A percentile compares a stretch with the other conserved stretches of the same genome.
These are phyloP conservation scores for Acacia concinna DNA, from an alignment of 331 rosid genomes.

Conservation along the genomic window DNA sequence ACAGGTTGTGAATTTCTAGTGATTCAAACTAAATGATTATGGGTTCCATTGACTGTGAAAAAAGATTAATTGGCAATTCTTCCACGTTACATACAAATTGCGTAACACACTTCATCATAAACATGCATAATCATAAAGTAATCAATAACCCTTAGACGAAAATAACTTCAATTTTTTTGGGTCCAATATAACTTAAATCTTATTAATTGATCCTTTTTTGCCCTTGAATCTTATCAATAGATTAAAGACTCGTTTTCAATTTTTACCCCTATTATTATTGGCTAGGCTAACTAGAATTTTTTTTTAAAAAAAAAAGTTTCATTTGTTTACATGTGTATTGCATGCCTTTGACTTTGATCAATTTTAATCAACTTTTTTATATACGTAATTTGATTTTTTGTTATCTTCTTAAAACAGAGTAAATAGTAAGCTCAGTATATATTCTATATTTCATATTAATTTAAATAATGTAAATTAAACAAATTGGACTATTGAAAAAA, in stretches of 20 bases:
- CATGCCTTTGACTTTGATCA: too few relatives aligned
- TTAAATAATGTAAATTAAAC: not conserved
- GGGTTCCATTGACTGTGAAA: slow-evolving; percentile 44
- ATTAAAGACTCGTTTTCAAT: too few relatives aligned
- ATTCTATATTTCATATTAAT: not conserved
- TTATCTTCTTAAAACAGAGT: not conserved
- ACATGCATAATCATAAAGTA: slow-evolving; percentile 59
- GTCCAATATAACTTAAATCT: not conserved
- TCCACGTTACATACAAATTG: slow-evolving; percentile 42
- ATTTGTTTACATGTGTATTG: too few relatives aligned
- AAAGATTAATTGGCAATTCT: slow-evolving; percentile 28
- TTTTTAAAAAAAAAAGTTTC: too few relatives aligned
- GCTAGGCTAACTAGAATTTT: too few relatives aligned
- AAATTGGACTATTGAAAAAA: not conserved
- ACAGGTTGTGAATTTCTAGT: not conserved
- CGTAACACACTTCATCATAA: slow-evolving; percentile 41
- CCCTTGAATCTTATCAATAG: not conserved
- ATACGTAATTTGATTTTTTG: too few relatives aligned
- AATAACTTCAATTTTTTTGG: too few relatives aligned
- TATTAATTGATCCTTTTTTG: too few relatives aligned
- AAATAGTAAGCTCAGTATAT: not conserved
- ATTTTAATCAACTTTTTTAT: too few relatives aligned
- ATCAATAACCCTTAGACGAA: slow-evolving; percentile 14
- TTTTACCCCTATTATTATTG: too few relatives aligned
- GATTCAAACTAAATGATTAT: slow-evolving; percentile 39